Base-by-base conservation (phyloP, 2,329 filamentous ascomycete genomes). In the Cryphonectria radicalis region DNA sequence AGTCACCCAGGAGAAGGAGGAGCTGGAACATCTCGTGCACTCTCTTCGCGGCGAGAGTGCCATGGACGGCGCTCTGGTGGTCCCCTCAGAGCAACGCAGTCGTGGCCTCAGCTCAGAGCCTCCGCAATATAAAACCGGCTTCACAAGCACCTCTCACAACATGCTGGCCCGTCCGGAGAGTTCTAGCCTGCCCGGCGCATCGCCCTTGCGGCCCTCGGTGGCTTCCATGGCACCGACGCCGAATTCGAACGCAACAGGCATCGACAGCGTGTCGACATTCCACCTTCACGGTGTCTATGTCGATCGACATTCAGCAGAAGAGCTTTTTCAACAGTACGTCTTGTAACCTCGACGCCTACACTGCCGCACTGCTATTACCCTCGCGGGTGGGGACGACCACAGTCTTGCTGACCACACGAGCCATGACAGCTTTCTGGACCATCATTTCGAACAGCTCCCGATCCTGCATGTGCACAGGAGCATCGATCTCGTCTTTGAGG, bases 1-100 rank as follows among this genome's bases (percentile, higher is more conserved):
- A 40, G 19, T 62, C 35, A 62, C 59, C 17, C 59, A 62, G 35
- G 59, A 62, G 35, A 62, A 62, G 59, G 35, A 40, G 59, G 32
- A 62, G 32, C 35, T 62, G 28, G 35, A 62, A 40, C 35, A 32
- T 25, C 59, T 62, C 10, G 59, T 62, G 32, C 32, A 62, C 8
- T 62, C 59, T 40, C 28, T 62, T 32, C 59, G 35, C 19, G 32
- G 32, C 59, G 59, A 32, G 13, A 59, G 35, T 22, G 11, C 17
- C 7, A 13, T 40, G 22, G 35, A 62, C 32, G 32, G 14, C 8
- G 35, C 59, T 22, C 59, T 22, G 22, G 32, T 11, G 22, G 19
- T 40, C 4, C 35, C 59, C 22, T 2, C 19, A 6, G 59, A 62
- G 19, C 59, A 19, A 22, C 17, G 19, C 11, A 11, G 22, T 6